Evolutionary conservation across 2,329 filamentous ascomycete species (phyloP).

Genomic region (Ophiostoma populinum): DNA sequence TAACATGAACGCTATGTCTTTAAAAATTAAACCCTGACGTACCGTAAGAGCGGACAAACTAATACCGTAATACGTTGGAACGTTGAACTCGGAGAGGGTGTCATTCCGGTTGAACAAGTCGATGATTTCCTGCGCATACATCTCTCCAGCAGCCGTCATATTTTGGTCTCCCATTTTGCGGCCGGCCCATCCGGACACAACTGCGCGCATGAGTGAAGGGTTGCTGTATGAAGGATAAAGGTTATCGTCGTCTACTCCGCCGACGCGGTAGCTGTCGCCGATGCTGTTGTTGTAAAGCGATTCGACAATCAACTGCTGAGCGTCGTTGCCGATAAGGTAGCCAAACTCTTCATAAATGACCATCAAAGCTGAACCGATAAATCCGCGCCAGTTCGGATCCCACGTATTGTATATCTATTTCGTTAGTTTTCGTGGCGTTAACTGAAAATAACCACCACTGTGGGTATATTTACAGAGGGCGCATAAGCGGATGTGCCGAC

Average conservation of each 20-base stretch:
- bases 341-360: constrained; percentile 41
- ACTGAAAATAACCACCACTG: constrained; percentile 6
- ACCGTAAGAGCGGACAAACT: constrained; percentile 37
- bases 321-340: constrained; percentile 22
- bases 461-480: neutral
- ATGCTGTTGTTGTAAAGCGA: constrained; percentile 36
- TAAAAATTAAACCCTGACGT: neutral
- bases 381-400: constrained; percentile 49
- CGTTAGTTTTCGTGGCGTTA: neutral
- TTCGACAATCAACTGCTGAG: constrained; percentile 28
- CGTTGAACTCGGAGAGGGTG: constrained; percentile 46
- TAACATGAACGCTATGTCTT: neutral
- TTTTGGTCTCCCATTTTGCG: constrained; percentile 34
- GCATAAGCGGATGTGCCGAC: constrained; percentile 33
- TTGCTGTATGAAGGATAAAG: constrained; percentile 31
- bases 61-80: constrained; percentile 44
- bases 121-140: constrained; percentile 36
- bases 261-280: constrained; percentile 44
- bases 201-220: constrained; percentile 39
- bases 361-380: constrained; percentile 41
- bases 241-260: constrained; percentile 41
- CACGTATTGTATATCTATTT: constrained; percentile 36
- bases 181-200: constrained; percentile 41
- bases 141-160: constrained; percentile 39
- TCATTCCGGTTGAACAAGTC: constrained; percentile 35